Percentiles rank a stretch among this genome's conserved stretches.
These are phyloP conservation scores for Hypsizygus marmoreus DNA, from an alignment of 768 basidiomycete genomes.

Conservation along the genomic window DNA sequence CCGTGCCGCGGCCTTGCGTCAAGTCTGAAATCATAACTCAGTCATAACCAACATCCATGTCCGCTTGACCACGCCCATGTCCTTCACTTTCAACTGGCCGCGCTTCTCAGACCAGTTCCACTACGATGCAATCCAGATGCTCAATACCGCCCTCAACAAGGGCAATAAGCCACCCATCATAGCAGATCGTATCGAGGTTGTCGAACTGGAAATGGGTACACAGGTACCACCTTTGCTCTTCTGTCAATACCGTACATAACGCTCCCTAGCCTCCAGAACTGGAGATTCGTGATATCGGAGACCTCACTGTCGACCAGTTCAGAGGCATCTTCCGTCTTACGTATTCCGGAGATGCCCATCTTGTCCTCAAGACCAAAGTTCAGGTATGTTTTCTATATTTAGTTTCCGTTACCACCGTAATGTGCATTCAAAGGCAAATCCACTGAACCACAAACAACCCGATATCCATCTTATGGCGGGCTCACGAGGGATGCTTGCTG, in stretches of 20 bases:
- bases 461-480: conserved; percentile 87
- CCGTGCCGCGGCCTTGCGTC: conserved; percentile 1
- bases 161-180: conserved; percentile 98
- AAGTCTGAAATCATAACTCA: not conserved
- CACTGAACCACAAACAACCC: conserved; percentile 88
- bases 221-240: conserved; percentile 54
- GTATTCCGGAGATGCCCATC: conserved; percentile 92
- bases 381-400: conserved; percentile 57
- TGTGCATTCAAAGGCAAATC: conserved; percentile 72
- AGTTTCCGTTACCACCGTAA: conserved; percentile 1
- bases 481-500: conserved; percentile 87
- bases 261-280: conserved; percentile 86
- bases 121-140: conserved; percentile 94
- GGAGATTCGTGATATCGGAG: conserved; percentile 96
- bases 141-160: conserved; percentile 95
- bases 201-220: conserved; percentile 98
- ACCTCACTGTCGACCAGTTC: conserved; percentile 93
- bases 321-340: conserved; percentile 95
- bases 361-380: conserved; percentile 87
- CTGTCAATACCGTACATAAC: conserved; percentile 5
- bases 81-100: conserved; percentile 95
- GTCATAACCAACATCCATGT: conserved; percentile 9
- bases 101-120: conserved; percentile 97
- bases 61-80: conserved; percentile 48
- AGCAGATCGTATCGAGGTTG: conserved; percentile 95